Evolutionary conservation across 1,139 yeast genomes (phyloP), one percentile per base, ranked within the genome.

Genomic region (Meyerozyma carpophila): DNA sequence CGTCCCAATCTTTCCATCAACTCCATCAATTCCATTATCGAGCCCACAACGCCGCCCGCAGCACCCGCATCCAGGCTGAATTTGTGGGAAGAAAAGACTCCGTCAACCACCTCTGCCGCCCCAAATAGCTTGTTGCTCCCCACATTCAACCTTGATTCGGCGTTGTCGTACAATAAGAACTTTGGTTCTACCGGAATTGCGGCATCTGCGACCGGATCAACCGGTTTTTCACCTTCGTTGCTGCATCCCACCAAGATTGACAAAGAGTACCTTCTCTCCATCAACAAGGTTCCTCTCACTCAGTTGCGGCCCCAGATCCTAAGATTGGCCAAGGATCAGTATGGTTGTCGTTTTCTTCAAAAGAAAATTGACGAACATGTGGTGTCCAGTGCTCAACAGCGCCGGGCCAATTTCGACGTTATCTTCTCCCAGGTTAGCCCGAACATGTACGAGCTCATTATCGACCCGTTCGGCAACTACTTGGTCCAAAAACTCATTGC

Each of bases 321-420:
- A 39, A 61, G 59, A 43, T 56, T 73, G 41, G 61, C 77, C 18
- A 71, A 72, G 52, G 77, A 73, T 49, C 78, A 73, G 52, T 69
- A 72, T 49, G 78, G 77, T 13, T 73, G 78, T 50, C 63, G 78
- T 27, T 73, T 72, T 49, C 61, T 73, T 34, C 78, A 73, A 46
- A 71, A 71, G 56, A 68, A 70, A 47, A 68, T 73, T 44, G 77
- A 73, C 50, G 76, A 70, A 45, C 68, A 66, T 50, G 37, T 61
- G 39, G 56, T 68, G 21, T 48, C 68, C 16, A 68, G 57, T 50
- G 56, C 58, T 47, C 64, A 63, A 40, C 50, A 58, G 20, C 55
- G 77, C 41, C 53, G 53, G 41, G 51, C 62, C 32, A 71, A 73
- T 56, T 73, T 70, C 46, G 74, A 69, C 34, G 58, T 69, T 43